Base-by-base conservation (phyloP, 2,329 filamentous ascomycete genomes). In the Akanthomyces muscarius region DNA sequence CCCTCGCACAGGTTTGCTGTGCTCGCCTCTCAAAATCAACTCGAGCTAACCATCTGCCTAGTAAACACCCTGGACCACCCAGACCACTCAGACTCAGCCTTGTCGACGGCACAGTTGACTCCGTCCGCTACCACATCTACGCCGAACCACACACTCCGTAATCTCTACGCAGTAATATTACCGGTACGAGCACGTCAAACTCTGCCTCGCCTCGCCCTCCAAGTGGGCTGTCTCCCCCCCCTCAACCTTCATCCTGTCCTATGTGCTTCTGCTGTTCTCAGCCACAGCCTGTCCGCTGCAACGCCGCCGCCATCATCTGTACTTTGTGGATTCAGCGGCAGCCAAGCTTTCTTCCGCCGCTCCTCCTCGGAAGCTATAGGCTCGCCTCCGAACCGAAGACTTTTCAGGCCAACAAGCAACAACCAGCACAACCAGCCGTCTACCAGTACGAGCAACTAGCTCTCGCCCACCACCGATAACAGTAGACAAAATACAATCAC, bases 111-210 rank as follows among this genome's bases (percentile, higher is more conserved):
- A 38, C 30, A 36, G 14, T 28, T 23, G 28, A 56, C 53, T 45
- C 53, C 53, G 53, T 21, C 33, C 38, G 5, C 18, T 30, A 18
- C n/a, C 42, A 41, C 18, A 7, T 48, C 55, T 38, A 57, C 55
- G 55, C 55, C 42, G 44, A 48, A 48, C 25, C 38, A 38, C 38
- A 23, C 30, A 21, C 52, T 33, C 25, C 25, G 41, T 47, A 47
- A 52, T 61, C 25, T 36, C 36, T 51, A 60, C n/a, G 30, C 57
- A 44, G 38, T 25, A 53, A 51, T 14, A 59, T 59, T 25, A 50
- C 45, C 33, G 7, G 53, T 55, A 55, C 23, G 6, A 55, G 53
- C 38, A 55, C 53, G 16, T 30, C 14, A 48, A 47, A 57, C 33
- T 58, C 55, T 48, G 54, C 33, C 45, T 50, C 56, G 33, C 18